phyloP scores from a whole-genome alignment of 805 yeast species.

The Pichia heedii region DNA sequence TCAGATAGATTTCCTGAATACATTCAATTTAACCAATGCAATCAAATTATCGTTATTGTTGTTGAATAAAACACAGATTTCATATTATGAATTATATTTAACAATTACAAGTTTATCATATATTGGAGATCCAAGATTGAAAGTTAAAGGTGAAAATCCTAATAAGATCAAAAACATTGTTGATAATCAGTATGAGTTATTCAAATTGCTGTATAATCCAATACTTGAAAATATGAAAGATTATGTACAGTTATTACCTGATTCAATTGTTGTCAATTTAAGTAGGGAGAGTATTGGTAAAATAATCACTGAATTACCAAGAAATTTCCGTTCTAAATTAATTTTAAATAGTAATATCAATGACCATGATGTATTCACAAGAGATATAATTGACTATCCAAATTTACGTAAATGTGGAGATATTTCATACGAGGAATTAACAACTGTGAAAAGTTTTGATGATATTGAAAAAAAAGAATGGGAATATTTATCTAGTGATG shows the following conservation, averaged over 20 bases:
- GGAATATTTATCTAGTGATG: conserved; percentile 25
- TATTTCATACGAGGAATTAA: conserved; percentile 6
- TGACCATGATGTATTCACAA: conserved; percentile 4
- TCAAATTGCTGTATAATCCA: conserved; percentile 69
- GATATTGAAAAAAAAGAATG: conserved; percentile 25
- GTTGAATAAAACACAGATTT: conserved; percentile 29
- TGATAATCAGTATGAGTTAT: conserved; percentile 57
- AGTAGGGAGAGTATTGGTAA: conserved; percentile 30
- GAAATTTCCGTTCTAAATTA: conserved; percentile 35
- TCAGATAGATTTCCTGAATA: conserved; percentile 56
- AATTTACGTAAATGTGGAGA: not conserved
- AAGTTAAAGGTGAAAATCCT: conserved; percentile 86
- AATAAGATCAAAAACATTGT: conserved; percentile 83
- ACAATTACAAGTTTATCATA: conserved; percentile 77
- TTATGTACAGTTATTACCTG: conserved; percentile 11
- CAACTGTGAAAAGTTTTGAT: not conserved
- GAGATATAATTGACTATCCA: no score
- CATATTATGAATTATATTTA: conserved; percentile 49
- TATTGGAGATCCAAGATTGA: conserved; percentile 82
- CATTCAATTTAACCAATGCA: conserved; percentile 70
- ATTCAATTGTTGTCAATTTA: conserved; percentile 19
- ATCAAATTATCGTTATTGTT: conserved; percentile 58
- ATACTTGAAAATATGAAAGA: conserved; percentile 34
- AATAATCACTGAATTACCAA: conserved; percentile 43
- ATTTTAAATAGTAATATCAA: conserved; percentile 13